These are phyloP conservation scores for Adansonia grandidieri DNA, from an alignment of 441 rosid species.

Conservation along the genomic window DNA sequence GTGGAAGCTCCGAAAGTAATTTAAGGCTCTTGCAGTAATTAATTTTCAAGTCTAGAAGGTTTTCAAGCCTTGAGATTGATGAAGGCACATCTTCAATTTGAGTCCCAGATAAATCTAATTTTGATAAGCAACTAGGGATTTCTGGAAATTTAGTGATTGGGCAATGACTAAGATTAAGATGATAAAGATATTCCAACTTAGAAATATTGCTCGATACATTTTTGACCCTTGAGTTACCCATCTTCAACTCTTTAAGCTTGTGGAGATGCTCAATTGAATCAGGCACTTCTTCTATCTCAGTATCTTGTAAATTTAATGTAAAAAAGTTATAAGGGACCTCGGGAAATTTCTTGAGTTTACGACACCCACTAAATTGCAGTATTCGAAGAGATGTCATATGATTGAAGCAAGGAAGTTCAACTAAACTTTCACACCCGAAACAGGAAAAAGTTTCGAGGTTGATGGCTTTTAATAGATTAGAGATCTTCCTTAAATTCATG, in stretches of 20 bases:
- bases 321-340: background rate
- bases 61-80: background rate
- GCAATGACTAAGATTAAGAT: background rate
- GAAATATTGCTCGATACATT: background rate
- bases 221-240: background rate
- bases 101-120: too few species aligned
- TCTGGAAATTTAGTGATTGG: background rate
- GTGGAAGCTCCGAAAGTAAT: background rate
- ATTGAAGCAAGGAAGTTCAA: background rate
- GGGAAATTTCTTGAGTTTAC: background rate
- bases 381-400: background rate
- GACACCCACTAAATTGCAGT: background rate
- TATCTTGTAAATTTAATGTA: background rate
- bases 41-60: background rate
- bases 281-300: background rate
- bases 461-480: background rate
- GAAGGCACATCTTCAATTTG: background rate
- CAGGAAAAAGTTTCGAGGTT: background rate
- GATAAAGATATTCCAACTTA: background rate
- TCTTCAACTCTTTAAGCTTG: accelerated
- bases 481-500: background rate
- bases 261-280: background rate
- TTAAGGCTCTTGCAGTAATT: background rate
- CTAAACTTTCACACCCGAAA: background rate
- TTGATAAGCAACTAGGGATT: background rate